Evolutionary conservation across 352 stramenopile genomes (phyloP), one percentile per base, ranked within the genome.

Genomic region (Phytopythium sindhum): DNA sequence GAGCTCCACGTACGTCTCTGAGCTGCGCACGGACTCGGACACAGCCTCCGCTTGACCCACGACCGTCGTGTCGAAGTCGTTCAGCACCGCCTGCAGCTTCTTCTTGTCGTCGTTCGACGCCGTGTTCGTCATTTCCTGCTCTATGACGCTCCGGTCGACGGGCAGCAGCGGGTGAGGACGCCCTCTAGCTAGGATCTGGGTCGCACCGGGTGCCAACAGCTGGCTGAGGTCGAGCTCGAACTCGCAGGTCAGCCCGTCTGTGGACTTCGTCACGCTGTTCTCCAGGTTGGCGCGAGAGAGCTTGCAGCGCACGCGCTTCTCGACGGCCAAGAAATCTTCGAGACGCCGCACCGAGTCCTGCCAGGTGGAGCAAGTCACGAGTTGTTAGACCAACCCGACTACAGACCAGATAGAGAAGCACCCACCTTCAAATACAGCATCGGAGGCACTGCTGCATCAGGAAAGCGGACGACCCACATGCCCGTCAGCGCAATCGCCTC

Each of bases 61-160:
- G 50, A 68, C 70, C 0, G 57, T 35, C 4, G 68, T 52, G 19
- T 93, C 83, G 63, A 89, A 93, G 23, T 94, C 86, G 48, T 66
- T 77, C 33, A 94, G 31, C 19, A 81, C 69, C 24, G 69, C 60
- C 45, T 93, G 86, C 4, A 87, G 57, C 42, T 81, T 84, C 68
- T 90, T 94, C 67, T 91, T 94, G 24, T 94, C 86, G 24, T 94
- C 86, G 42, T 76, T 81, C 12, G 78, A 77, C 19, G 70, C 39
- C 1, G 79, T 67, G 47, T n/a, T 57, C 23, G 75, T 72, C 3
- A 93, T 57, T 35, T 88, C 79, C 51, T 90, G 78, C 63, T 94
- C 86, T 2, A 93, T 45, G 10, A 68, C 47, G 28, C 84, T 75
- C 39, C 73, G 73, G 17, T 80, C 58, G 26, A 86, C 42, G 3